Evolutionary conservation across 768 basidiomycete species (phyloP), one percentile per base, ranked within the genome.

Genomic region (Thelephora ganbajun): DNA sequence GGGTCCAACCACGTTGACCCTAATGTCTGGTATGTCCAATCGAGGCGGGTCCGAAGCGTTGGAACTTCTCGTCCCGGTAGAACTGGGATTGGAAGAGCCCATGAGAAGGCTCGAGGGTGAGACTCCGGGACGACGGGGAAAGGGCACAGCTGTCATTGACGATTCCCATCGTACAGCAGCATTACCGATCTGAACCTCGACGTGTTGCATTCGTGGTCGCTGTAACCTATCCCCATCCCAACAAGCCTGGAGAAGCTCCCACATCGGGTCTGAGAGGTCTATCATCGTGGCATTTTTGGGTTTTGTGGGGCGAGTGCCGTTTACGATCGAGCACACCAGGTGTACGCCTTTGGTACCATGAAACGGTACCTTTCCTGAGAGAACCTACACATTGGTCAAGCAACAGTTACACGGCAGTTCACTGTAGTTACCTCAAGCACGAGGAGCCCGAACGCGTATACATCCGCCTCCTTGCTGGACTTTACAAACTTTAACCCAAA

Each of bases 191-290:
- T 30, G 26, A 30, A 30, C 26, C 9, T 30, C 26, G 26, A 30
- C 26, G 9, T 30, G 26, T 30, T 11, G 11, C 16, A 30, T 13
- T 6, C 22, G 19, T 12, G 47, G 47, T 11, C 47, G 47, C 11
- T 26, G 9, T 13, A 9, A 37, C 6, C 34, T 20, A 2, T 47
- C 46, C n/a, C 6, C 33, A 2, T 36, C 2, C 46, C 46, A 47
- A 19, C 46, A 47, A 20, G 5, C 14, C 33, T 47, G 35, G 6
- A 47, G 18, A 11, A 47, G 30, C 9, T n/a, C 14, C 46, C 46
- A 47, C n/a, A 47, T 12, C 6, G 18, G 7, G 18, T 47, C 46
- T 36, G 46, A 37, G n/a, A 47, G 46, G 9, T 33, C 46, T 6
- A 47, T 20, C n/a, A 9, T 4, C 11, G 34, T 9, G 9, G 46